phyloP scores from a whole-genome alignment of 1,284 basidiomycete genomes.

The Rhodofomes roseus region DNA sequence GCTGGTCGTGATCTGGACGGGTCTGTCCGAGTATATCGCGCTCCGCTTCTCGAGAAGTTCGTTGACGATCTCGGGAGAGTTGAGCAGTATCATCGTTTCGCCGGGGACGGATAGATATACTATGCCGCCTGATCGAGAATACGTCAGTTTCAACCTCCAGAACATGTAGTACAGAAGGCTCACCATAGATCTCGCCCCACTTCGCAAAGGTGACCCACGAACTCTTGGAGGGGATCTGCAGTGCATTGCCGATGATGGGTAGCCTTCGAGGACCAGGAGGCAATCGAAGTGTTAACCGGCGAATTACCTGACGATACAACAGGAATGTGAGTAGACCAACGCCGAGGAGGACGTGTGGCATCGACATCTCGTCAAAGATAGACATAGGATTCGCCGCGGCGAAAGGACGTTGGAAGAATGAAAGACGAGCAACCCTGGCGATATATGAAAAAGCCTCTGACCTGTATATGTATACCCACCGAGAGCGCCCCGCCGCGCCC shows the following conservation, averaged over 20 bases:
- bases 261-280: conserved; percentile 30
- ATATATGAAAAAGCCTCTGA: too few relatives aligned
- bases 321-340: not conserved
- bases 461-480: too few relatives aligned
- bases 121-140: conserved; percentile 19
- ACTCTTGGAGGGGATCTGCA: conserved; percentile 26
- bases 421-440: too few relatives aligned
- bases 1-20: conserved; percentile 22
- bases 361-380: too few relatives aligned
- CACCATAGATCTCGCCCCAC: conserved; percentile 27
- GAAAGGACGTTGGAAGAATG: too few relatives aligned
- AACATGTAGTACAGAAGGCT: not conserved
- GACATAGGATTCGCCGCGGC: too few relatives aligned
- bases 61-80: conserved; percentile 46
- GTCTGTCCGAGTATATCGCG: conserved; percentile 63
- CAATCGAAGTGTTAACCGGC: not conserved
- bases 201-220: conserved; percentile 27
- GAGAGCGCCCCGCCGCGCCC: too few relatives aligned
- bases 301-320: not conserved
- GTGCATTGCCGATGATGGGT: conserved; percentile 29
- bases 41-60: conserved; percentile 69
- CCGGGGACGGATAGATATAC: conserved; percentile 45
- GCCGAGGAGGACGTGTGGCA: too few relatives aligned
- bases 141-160: not conserved
- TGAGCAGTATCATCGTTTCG: conserved; percentile 56